These are phyloP conservation scores for Biscogniauxia mediterranea DNA, from an alignment of 2,329 filamentous ascomycete species.

Conservation along the genomic window DNA sequence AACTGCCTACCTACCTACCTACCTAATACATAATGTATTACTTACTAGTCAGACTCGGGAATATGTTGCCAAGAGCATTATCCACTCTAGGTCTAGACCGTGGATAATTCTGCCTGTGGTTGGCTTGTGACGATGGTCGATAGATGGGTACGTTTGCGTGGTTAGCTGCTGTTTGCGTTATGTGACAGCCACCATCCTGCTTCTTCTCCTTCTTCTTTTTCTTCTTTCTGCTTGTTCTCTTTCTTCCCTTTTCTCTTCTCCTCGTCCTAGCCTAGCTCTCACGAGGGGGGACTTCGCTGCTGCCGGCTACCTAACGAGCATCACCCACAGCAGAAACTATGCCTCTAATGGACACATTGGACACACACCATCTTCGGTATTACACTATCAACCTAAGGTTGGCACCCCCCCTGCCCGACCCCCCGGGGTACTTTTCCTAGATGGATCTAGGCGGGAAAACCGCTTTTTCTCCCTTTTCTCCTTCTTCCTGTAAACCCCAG, in stretches of 20 bases:
- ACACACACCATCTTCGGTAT: neutral
- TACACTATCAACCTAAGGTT: neutral
- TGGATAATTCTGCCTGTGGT: neutral
- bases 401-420: neutral
- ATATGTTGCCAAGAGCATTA: neutral
- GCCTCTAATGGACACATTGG: neutral
- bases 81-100: neutral
- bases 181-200: neutral
- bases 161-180: neutral
- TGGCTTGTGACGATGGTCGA: neutral
- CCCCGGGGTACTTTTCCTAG: neutral
- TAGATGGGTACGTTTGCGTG: neutral
- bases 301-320: neutral
- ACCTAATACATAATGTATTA: neutral
- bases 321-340: neutral
- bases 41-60: neutral
- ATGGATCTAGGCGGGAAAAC: neutral
- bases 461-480: neutral
- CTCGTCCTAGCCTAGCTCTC: neutral
- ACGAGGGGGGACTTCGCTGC: no score
- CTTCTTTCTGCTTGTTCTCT: neutral
- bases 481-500: neutral
- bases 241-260: neutral
- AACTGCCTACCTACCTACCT: neutral
- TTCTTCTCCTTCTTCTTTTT: no score